Evolutionary conservation across 495 filamentous ascomycete genomes (phyloP), one percentile per base, ranked within the genome.

Genomic region (Hypoxylon fragiforme): DNA sequence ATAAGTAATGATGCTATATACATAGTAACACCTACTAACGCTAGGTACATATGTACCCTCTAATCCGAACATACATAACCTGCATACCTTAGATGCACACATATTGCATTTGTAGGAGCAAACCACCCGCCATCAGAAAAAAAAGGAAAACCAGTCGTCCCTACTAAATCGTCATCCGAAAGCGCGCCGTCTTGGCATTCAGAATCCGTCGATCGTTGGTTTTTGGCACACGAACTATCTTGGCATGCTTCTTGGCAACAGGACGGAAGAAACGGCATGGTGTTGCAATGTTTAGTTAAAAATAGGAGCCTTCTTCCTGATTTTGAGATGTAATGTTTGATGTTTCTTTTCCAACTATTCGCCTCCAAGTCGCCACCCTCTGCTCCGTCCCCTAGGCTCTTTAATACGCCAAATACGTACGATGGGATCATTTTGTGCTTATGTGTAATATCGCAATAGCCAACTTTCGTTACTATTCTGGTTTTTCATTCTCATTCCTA

Each of bases 191-290:
- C 57, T 61, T 61, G 57, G 50, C 57, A 42, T 3, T 16, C 24
- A 28, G 38, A 47, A 48, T 37, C 54, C 44, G 57, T 55, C 46
- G 57, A 61, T 61, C 57, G 50, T 56, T 42, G 50, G 9, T 51
- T 26, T 61, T 24, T 61, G 57, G 50, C 38, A 55, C 57, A 61
- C 57, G 42, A 55, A 42, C 31, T 35, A 36, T 51, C 57, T 61
- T 61, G 57, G 57, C 57, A 55, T 61, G 32, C 41, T 11, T 61
- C 57, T 61, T 61, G 57, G 50, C 57, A 61, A 61, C 54, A 47
- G 35, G 30, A 51, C 57, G 57, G 57, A 61, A 61, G 37, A 61
- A 43, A 61, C 57, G 57, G 57, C 50, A 61, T 51, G 36, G 48
- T 46, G 51, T 61, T 54, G 50, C 51, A 55, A n/a, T 55, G 36